Conservation (phyloP, 2,329 filamentous ascomycete species). For the Aspergillus quadrilineatus region DNA sequence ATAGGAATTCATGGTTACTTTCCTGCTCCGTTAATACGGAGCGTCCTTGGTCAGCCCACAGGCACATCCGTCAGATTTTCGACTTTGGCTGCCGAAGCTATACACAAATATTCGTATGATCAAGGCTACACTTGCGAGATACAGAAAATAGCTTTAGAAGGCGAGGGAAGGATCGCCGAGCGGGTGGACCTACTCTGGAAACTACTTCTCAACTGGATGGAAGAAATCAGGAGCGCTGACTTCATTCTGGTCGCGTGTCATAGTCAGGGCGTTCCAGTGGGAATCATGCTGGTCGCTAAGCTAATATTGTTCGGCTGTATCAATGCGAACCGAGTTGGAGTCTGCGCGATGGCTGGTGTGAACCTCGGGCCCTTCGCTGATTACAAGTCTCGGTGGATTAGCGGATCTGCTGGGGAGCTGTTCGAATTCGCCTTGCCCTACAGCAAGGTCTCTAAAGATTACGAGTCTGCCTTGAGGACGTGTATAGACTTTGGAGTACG, state of each 20-base stretch:
- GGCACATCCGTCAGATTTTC: slow-evolving; percentile 94
- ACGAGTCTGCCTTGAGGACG: slow-evolving; percentile 71
- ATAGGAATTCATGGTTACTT: slow-evolving; percentile 96
- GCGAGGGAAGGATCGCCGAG: slow-evolving; percentile 87
- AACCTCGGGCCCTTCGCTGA: slow-evolving; percentile 90
- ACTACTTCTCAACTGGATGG: slow-evolving; percentile 89
- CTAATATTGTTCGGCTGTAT: slow-evolving; percentile 87
- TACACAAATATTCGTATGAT: slow-evolving; percentile 75
- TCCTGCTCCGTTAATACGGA: slow-evolving; percentile 80
- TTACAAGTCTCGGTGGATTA: slow-evolving; percentile 85
- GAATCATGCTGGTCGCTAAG: slow-evolving; percentile 88
- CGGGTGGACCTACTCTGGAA: slow-evolving; percentile 93
- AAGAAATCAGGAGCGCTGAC: slow-evolving; percentile 82
- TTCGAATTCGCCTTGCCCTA: slow-evolving; percentile 87
- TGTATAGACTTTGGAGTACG: slow-evolving; percentile 76
- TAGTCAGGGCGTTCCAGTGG: slow-evolving; percentile 92
- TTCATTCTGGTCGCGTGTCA: slow-evolving; percentile 91
- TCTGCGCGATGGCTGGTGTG: slow-evolving; percentile 88
- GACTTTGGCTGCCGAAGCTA: slow-evolving; percentile 78
- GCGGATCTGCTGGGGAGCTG: slow-evolving; percentile 86
- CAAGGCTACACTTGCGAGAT: slow-evolving; percentile 77
- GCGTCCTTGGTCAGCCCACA: slow-evolving; percentile 89
- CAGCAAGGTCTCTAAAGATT: slow-evolving; percentile 78
- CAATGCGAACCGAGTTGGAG: slow-evolving; percentile 71
- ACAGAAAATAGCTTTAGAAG: slow-evolving; percentile 90